Evolutionary conservation across 2,329 filamentous ascomycete species (phyloP).

Genomic region (Alternaria atra): DNA sequence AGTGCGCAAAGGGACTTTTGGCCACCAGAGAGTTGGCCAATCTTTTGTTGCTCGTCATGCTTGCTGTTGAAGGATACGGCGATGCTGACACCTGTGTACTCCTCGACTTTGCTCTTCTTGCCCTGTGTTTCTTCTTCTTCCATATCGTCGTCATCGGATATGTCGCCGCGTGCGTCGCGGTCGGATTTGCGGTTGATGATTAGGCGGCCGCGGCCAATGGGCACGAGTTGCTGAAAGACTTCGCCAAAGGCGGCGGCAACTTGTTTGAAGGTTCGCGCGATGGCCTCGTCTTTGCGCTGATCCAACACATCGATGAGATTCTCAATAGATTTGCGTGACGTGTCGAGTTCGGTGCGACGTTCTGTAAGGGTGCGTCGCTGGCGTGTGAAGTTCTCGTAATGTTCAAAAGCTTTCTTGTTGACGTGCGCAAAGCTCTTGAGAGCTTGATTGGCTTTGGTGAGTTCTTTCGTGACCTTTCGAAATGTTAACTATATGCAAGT

Average conservation of each 20-base stretch:
- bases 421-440: slow-evolving; percentile 97
- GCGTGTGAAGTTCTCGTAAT: slow-evolving; percentile 96
- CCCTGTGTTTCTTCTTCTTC: slow-evolving; percentile 49
- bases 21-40: slow-evolving; percentile 95
- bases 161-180: slow-evolving; percentile 65
- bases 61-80: slow-evolving; percentile 99
- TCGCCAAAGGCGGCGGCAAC: slow-evolving; percentile 91
- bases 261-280: slow-evolving; percentile 98
- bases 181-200: slow-evolving; percentile 93
- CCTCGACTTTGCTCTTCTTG: slow-evolving; percentile 71
- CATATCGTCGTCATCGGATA: slow-evolving; percentile 65
- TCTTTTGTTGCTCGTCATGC: slow-evolving; percentile 96
- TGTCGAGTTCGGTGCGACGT: slow-evolving; percentile 85
- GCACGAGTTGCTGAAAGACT: slow-evolving; percentile 94
- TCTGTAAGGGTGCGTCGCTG: slow-evolving; percentile 88
- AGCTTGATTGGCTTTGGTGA: slow-evolving; percentile 90
- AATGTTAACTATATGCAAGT: slow-evolving; percentile 22
- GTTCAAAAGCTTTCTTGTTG: slow-evolving; percentile 99
- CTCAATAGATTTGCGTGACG: slow-evolving; percentile 85
- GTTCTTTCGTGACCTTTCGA: slow-evolving; percentile 57
- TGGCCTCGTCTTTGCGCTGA: slow-evolving; percentile 95
- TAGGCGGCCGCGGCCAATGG: slow-evolving; percentile 87
- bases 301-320: slow-evolving; percentile 93
- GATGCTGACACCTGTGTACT: slow-evolving; percentile 95
- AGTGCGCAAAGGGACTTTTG: slow-evolving; percentile 98